These are phyloP conservation scores for Pichia thaimueangensis DNA, from an alignment of 805 yeast genomes.

Conservation along the genomic window DNA sequence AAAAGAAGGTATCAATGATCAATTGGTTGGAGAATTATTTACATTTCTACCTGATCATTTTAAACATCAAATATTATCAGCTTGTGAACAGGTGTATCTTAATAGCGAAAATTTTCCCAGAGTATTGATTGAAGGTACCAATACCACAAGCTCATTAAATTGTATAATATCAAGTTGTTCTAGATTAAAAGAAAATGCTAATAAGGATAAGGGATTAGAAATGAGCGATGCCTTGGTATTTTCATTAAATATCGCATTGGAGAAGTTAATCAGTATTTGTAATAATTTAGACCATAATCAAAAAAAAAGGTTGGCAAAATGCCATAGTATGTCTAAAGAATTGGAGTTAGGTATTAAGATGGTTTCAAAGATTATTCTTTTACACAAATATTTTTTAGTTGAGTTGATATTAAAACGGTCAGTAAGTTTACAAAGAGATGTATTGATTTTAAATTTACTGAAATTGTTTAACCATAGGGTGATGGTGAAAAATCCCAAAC, in stretches of 20 bases:
- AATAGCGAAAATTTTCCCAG: slow-evolving; percentile 36
- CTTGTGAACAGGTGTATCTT: slow-evolving; percentile 37
- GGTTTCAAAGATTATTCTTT: slow-evolving; percentile 48
- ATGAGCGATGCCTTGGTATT: slow-evolving; percentile 35
- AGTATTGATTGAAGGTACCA: slow-evolving; percentile 16
- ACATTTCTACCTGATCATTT: slow-evolving; percentile 28
- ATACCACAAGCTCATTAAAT: slow-evolving; percentile 34
- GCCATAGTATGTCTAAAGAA: slow-evolving; percentile 13
- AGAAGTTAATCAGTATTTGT: slow-evolving; percentile 31
- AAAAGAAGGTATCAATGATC: slow-evolving; percentile 2
- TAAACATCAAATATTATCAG: slow-evolving; percentile 30
- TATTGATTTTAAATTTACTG: slow-evolving; percentile 42
- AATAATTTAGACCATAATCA: slow-evolving; percentile 21
- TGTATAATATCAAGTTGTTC: slow-evolving; percentile 45
- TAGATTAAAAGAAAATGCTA: slow-evolving; percentile 18
- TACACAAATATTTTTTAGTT: slow-evolving; percentile 48
- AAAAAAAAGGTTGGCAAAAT: slow-evolving; percentile 10
- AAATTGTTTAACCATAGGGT: slow-evolving; percentile 38
- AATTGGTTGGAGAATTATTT: slow-evolving; percentile 34
- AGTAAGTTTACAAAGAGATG: slow-evolving; percentile 35
- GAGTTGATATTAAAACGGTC: slow-evolving; percentile 38
- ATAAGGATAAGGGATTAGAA: slow-evolving; percentile 5
- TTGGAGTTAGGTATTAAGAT: slow-evolving; percentile 36
- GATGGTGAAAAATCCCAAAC: slow-evolving; percentile 39
- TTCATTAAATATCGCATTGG: slow-evolving; percentile 35